These are phyloP conservation scores for Dillenia suffruticosa DNA, from an alignment of 164 flowering plant species.

Conservation along the genomic window DNA sequence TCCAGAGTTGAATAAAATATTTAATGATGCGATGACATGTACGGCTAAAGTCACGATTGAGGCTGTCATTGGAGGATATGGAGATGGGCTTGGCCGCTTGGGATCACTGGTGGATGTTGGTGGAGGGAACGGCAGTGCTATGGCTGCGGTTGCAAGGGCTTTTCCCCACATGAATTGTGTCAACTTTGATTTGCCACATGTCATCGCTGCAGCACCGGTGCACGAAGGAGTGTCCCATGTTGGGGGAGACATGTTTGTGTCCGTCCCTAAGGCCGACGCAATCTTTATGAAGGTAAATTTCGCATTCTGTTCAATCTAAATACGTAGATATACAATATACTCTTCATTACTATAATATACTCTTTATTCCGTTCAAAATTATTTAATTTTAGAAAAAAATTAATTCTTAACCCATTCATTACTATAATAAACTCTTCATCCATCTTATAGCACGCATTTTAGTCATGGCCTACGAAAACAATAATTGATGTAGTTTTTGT, in stretches of 20 bases:
- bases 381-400: too few species aligned
- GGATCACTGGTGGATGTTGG: constrained; percentile 14
- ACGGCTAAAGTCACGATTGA: constrained; percentile 6
- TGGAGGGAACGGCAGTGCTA: constrained; percentile 14
- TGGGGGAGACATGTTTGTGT: constrained; percentile 30
- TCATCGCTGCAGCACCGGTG: constrained; percentile 11
- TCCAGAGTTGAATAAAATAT: constrained; percentile 6
- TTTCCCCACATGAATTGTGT: constrained; percentile 11
- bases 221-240: constrained; percentile 12
- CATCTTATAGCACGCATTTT: too few species aligned
- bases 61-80: constrained; percentile 4
- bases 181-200: constrained; percentile 28
- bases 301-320: too few species aligned
- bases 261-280: constrained; percentile 26
- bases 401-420: too few species aligned
- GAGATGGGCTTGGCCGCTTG: constrained; percentile 4
- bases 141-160: constrained; percentile 6
- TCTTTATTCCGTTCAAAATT: too few species aligned
- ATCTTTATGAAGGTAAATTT: constrained; percentile 29
- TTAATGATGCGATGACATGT: constrained; percentile 12
- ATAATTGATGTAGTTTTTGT: too few species aligned
- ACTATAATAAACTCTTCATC: too few species aligned
- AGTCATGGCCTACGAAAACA: too few species aligned
- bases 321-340: too few species aligned
- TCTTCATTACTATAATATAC: too few species aligned